Evolutionary conservation across 1,139 yeast genomes (phyloP).

Genomic region (Sugiyamaella neomexicana): DNA sequence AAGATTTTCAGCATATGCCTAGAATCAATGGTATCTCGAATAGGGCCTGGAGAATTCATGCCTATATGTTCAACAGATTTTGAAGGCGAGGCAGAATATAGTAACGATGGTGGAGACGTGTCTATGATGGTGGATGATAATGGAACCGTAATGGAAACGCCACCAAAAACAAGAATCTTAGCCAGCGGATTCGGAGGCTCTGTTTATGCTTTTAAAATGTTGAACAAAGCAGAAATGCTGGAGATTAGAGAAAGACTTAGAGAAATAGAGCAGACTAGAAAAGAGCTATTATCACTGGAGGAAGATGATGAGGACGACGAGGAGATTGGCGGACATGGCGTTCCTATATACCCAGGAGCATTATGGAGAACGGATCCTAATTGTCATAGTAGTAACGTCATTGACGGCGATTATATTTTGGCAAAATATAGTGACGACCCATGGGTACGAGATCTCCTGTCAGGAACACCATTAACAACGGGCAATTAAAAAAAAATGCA

Average conservation of each 20-base stretch:
- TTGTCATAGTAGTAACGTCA: conserved; percentile 3
- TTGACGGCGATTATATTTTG: conserved; percentile 19
- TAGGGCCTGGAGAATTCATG: conserved; percentile 10
- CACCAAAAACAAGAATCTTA: conserved; percentile 11
- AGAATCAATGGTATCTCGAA: conserved; percentile 14
- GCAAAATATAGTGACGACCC: conserved; percentile 9
- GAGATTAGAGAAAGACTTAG: conserved; percentile 3
- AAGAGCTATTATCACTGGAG: background rate
- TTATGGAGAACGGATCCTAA: conserved; percentile 3
- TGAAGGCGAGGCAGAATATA: background rate
- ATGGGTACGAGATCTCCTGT: conserved; percentile 18
- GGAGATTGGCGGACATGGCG: background rate
- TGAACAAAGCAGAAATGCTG: conserved; percentile 7
- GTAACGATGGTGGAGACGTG: background rate
- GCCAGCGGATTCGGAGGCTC: conserved; percentile 22
- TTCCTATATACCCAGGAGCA: conserved; percentile 17
- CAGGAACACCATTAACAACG: conserved; percentile 10
- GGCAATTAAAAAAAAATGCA: background rate
- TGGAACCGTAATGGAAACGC: background rate
- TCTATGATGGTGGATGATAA: background rate
- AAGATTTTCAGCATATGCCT: conserved; percentile 15
- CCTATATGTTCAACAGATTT: background rate
- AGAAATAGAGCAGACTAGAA: background rate
- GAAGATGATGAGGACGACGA: background rate
- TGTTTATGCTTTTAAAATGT: conserved; percentile 20